Evolutionary conservation across 352 stramenopile species (phyloP).

Genomic region (Peronospora farinosa): DNA sequence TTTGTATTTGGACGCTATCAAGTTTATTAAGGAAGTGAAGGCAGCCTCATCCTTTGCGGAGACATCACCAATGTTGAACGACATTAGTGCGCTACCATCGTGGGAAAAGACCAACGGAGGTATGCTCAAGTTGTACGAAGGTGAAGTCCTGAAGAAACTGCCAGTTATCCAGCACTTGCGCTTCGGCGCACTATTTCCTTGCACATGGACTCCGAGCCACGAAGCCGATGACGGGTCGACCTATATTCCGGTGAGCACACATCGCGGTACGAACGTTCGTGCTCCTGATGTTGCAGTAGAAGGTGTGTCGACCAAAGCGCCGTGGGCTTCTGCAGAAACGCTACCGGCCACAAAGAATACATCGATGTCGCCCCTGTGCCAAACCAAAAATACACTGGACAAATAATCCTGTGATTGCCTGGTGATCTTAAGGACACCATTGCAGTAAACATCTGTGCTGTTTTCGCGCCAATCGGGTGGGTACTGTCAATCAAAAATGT

Average conservation of each 20-base stretch:
- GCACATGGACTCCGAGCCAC: constrained; percentile 70
- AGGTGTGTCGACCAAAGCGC: constrained; percentile 50
- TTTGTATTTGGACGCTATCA: constrained; percentile 90
- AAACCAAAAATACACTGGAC: constrained; percentile 28
- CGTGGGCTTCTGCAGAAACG: constrained; percentile 58
- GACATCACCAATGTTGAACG: constrained; percentile 91
- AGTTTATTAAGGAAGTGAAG: constrained; percentile 90
- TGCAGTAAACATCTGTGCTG: constrained; percentile 10
- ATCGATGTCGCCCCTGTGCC: constrained; percentile 37
- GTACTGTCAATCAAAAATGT: constrained; percentile 29
- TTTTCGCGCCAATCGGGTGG: constrained; percentile 21
- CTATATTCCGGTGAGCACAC: constrained; percentile 53
- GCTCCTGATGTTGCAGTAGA: constrained; percentile 67
- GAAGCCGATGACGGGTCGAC: constrained; percentile 35
- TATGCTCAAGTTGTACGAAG: constrained; percentile 89
- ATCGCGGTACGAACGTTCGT: constrained; percentile 51
- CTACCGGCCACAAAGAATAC: constrained; percentile 43
- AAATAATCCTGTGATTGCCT: constrained; percentile 14
- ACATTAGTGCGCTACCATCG: constrained; percentile 83
- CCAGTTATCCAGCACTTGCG: constrained; percentile 98
- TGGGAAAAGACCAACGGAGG: constrained; percentile 90
- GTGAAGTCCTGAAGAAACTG: constrained; percentile 97
- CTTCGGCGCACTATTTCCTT: constrained; percentile 92
- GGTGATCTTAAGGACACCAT: constrained; percentile 4
- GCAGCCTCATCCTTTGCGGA: constrained; percentile 88